These are phyloP conservation scores for Fusarium camptoceras DNA, from an alignment of 2,329 filamentous ascomycete genomes.

Conservation along the genomic window DNA sequence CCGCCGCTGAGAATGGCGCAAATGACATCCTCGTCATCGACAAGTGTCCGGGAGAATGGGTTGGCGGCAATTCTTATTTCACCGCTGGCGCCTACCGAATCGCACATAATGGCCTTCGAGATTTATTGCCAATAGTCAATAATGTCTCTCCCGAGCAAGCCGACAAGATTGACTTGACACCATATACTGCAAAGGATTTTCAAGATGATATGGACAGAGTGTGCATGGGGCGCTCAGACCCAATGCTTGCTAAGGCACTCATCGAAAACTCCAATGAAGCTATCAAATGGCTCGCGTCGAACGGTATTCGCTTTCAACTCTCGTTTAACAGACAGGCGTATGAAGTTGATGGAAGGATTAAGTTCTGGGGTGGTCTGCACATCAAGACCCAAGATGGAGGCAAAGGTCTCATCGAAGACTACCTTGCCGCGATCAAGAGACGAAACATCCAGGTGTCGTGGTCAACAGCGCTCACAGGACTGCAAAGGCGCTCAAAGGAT, in stretches of 20 bases:
- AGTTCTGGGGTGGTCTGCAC: conserved; percentile 18
- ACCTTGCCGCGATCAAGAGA: conserved; percentile 9
- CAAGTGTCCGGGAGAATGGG: conserved; percentile 21
- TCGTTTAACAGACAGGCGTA: conserved; percentile 23
- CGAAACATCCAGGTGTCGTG: conserved; percentile 1
- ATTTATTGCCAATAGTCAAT: conserved; percentile 16
- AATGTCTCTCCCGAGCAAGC: conserved; percentile 14
- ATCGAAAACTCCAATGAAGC: conserved; percentile 16
- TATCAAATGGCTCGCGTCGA: conserved; percentile 18
- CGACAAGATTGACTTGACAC: conserved; percentile 8
- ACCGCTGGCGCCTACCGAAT: conserved; percentile 24
- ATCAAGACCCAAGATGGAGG: conserved; percentile 24
- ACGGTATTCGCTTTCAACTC: conserved; percentile 15
- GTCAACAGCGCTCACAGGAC: conserved; percentile 8
- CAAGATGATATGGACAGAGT: conserved; percentile 15
- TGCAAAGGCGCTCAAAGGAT: neutral
- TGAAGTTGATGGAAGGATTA: conserved; percentile 10
- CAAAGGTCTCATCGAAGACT: conserved; percentile 15
- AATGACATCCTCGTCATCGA: neutral
- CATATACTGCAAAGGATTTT: conserved; percentile 10
- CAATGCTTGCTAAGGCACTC: conserved; percentile 1
- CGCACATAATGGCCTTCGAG: neutral
- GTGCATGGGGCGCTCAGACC: conserved; percentile 25
- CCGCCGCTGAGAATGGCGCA: conserved; percentile 11
- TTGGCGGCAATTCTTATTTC: conserved; percentile 17